Evolutionary conservation across 805 yeast species (phyloP).

Genomic region (Yarrowia yakushimensis): DNA sequence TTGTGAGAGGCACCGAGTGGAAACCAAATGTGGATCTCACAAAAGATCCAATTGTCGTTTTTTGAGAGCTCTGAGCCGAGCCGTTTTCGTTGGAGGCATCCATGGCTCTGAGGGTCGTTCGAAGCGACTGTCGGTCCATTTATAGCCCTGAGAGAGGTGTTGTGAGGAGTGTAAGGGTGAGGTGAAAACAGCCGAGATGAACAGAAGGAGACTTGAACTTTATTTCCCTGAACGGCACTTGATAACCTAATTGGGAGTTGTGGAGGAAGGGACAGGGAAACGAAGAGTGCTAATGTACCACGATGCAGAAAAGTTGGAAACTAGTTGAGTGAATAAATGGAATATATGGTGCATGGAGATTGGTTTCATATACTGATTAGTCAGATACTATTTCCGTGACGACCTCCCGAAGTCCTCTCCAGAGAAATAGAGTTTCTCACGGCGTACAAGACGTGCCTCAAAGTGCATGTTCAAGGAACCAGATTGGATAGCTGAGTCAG

Average conservation of each 20-base stretch:
- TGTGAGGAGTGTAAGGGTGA: background rate
- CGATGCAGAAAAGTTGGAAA: background rate
- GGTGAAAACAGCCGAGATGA: background rate
- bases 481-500: too few species aligned
- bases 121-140: constrained; percentile 29
- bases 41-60: constrained; percentile 5
- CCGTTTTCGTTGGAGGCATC: background rate
- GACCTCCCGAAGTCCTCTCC: too few species aligned
- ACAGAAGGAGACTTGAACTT: constrained; percentile 10
- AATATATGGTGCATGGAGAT: too few species aligned
- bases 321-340: background rate
- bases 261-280: background rate
- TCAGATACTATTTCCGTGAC: too few species aligned
- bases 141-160: background rate
- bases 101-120: constrained; percentile 19
- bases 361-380: too few species aligned
- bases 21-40: constrained; percentile 3
- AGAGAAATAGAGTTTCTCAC: too few species aligned
- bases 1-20: constrained; percentile 7
- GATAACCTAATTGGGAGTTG: constrained; percentile 7
- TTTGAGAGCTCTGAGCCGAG: constrained; percentile 13
- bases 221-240: constrained; percentile 1
- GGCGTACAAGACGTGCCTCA: too few species aligned
- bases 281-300: background rate
- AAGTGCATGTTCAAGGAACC: too few species aligned